phyloP scores from a whole-genome alignment of 2,329 filamentous ascomycete species.

The Claviceps sp. region DNA sequence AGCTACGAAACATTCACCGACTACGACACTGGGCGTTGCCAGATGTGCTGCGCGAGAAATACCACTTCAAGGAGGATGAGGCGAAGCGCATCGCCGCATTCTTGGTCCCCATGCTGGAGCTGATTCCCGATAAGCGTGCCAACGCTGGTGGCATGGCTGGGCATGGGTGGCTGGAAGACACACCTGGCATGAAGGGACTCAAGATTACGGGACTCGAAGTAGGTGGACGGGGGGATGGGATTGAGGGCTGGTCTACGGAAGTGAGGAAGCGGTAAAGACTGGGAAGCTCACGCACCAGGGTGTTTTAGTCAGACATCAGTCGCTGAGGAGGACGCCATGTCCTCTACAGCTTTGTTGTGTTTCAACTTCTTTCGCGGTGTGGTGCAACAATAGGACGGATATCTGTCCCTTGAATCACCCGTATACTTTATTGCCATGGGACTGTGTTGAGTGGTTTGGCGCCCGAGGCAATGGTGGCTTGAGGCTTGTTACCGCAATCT shows the following conservation, averaged over 20 bases:
- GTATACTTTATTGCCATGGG: background rate
- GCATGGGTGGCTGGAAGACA: slow-evolving; percentile 70
- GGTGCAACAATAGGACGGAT: background rate
- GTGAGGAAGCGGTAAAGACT: slow-evolving; percentile 59
- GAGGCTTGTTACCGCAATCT: background rate
- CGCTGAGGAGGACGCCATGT: background rate
- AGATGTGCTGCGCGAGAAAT: slow-evolving; percentile 90
- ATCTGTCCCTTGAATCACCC: background rate
- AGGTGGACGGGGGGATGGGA: slow-evolving; percentile 76
- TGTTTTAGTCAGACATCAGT: background rate
- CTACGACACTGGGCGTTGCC: slow-evolving; percentile 90
- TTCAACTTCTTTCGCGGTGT: background rate
- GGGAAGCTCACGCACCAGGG: slow-evolving; percentile 6
- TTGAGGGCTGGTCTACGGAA: slow-evolving; percentile 86
- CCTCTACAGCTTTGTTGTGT: background rate
- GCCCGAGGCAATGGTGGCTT: background rate
- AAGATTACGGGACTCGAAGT: slow-evolving; percentile 61
- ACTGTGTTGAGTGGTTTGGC: background rate
- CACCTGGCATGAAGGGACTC: slow-evolving; percentile 74
- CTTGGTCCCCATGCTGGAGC: slow-evolving; percentile 78
- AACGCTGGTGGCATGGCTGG: slow-evolving; percentile 94
- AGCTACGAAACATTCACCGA: slow-evolving; percentile 92
- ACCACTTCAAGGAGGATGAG: slow-evolving; percentile 81
- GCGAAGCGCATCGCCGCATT: slow-evolving; percentile 68
- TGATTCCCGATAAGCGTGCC: slow-evolving; percentile 75